phyloP scores from a whole-genome alignment of 1,284 basidiomycete genomes.

The Ganoderma meredithae region DNA sequence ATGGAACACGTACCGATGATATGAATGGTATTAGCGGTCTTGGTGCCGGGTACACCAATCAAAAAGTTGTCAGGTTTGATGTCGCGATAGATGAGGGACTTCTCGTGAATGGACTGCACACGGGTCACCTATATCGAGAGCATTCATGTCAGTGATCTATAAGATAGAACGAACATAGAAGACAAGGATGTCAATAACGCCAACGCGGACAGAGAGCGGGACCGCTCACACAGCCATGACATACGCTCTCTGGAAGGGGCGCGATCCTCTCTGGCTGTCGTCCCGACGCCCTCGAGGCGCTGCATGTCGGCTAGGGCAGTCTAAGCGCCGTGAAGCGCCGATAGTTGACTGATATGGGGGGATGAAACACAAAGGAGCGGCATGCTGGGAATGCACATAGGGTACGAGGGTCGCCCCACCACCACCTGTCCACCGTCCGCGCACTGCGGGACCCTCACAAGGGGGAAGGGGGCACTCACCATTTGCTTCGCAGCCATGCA shows the following conservation, averaged over 20 bases:
- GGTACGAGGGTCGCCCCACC: constrained; percentile 12
- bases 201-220: not conserved
- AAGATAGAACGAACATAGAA: not conserved
- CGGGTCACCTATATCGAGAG: constrained; percentile 81
- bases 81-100: constrained; percentile 98
- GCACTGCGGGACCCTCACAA: not conserved
- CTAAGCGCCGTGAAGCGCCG: constrained; percentile 26
- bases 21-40: constrained; percentile 90
- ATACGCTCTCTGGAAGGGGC: not conserved
- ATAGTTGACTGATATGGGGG: constrained; percentile 22
- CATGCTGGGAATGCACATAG: constrained; percentile 18
- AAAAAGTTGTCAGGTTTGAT: constrained; percentile 99
- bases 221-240: not conserved
- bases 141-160: not conserved
- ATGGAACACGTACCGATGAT: constrained; percentile 75
- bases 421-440: constrained; percentile 7
- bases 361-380: constrained; percentile 20
- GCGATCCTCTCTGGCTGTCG: not conserved
- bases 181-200: not conserved
- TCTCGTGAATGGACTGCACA: constrained; percentile 97
- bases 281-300: constrained; percentile 25
- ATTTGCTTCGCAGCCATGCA: constrained; percentile 99
- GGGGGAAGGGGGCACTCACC: constrained; percentile 60
- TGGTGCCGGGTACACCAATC: constrained; percentile 93
- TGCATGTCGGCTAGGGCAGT: constrained; percentile 16